Evolutionary conservation across 2,329 filamentous ascomycete genomes (phyloP).

Genomic region (Emericellopsis cladophorae): DNA sequence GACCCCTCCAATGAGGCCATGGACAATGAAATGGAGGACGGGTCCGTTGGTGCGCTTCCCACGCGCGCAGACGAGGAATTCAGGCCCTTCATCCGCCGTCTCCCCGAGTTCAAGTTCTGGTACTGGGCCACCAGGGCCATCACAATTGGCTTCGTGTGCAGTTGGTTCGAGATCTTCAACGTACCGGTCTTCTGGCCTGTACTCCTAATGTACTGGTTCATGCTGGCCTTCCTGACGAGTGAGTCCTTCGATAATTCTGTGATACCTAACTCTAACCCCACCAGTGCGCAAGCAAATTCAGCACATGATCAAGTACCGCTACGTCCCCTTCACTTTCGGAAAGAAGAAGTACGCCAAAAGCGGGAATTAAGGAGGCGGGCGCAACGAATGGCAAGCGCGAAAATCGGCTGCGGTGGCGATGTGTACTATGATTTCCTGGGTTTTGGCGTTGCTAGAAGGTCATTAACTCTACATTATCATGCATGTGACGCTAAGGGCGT

Average conservation of each 20-base stretch:
- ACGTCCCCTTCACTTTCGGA: constrained; percentile 85
- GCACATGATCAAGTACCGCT: constrained; percentile 99
- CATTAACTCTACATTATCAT: too few relatives aligned
- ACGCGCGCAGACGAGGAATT: constrained; percentile 98
- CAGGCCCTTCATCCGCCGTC: constrained; percentile 85
- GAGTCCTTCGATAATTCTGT: constrained; percentile 24
- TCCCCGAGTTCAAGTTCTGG: constrained; percentile 99
- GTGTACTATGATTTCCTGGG: neutral
- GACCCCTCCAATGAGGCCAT: constrained; percentile 84
- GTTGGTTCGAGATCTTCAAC: constrained; percentile 90
- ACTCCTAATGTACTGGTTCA: constrained; percentile 96
- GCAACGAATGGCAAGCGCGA: too few relatives aligned
- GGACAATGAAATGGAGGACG: constrained; percentile 95
- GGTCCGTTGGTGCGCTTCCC: constrained; percentile 66
- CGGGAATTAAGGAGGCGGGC: constrained; percentile 15
- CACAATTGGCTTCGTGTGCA: constrained; percentile 71
- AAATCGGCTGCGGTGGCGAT: too few relatives aligned
- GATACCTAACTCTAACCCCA: neutral
- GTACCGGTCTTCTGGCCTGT: constrained; percentile 99
- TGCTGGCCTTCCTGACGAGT: constrained; percentile 93
- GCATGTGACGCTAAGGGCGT: too few relatives aligned
- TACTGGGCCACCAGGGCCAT: constrained; percentile 86
- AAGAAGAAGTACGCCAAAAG: constrained; percentile 69
- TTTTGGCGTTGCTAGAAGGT: neutral
- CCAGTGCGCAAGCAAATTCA: constrained; percentile 97